These are phyloP conservation scores for Arthrobotrys entomopaga DNA, from an alignment of 2,329 filamentous ascomycete genomes.

Conservation along the genomic window DNA sequence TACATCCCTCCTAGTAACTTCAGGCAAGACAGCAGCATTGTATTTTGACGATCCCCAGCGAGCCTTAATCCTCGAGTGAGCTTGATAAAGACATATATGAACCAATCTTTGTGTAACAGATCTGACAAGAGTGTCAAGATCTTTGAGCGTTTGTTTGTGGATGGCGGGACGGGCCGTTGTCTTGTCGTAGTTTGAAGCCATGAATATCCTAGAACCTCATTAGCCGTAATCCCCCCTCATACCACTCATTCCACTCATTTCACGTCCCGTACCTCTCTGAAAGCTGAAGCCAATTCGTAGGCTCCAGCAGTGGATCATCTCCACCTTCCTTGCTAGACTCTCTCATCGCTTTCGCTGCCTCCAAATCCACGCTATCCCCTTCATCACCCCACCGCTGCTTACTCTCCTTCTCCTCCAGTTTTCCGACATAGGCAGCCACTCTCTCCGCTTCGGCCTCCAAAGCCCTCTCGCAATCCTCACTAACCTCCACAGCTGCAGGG, in stretches of 20 bases:
- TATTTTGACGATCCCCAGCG: neutral
- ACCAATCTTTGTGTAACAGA: slow-evolving; percentile 44
- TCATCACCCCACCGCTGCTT: slow-evolving; percentile 15
- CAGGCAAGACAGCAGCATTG: neutral
- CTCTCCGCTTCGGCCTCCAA: slow-evolving; percentile 48
- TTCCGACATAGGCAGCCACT: slow-evolving; percentile 19
- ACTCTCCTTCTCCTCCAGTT: slow-evolving; percentile 24
- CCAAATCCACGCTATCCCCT: slow-evolving; percentile 16
- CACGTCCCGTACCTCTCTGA: slow-evolving; percentile 46
- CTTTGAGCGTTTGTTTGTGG: slow-evolving; percentile 36
- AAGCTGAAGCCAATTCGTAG: slow-evolving; percentile 28
- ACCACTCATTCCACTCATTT: neutral
- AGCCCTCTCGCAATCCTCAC: slow-evolving; percentile 40
- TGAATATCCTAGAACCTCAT: slow-evolving; percentile 36
- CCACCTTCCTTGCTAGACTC: neutral
- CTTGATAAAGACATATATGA: slow-evolving; percentile 36
- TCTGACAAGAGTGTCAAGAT: slow-evolving; percentile 21
- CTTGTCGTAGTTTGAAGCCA: slow-evolving; percentile 33
- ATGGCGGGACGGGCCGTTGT: slow-evolving; percentile 26
- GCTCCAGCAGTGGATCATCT: slow-evolving; percentile 19
- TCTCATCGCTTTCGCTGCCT: slow-evolving; percentile 1
- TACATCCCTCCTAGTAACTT: slow-evolving; percentile 22
- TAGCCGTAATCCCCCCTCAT: slow-evolving; percentile 7
- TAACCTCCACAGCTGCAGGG: slow-evolving; percentile 49
- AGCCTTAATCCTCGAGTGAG: slow-evolving; percentile 29